Base-by-base conservation (phyloP, 2,329 filamentous ascomycete species). In the Drechslerella stenobrocha region DNA sequence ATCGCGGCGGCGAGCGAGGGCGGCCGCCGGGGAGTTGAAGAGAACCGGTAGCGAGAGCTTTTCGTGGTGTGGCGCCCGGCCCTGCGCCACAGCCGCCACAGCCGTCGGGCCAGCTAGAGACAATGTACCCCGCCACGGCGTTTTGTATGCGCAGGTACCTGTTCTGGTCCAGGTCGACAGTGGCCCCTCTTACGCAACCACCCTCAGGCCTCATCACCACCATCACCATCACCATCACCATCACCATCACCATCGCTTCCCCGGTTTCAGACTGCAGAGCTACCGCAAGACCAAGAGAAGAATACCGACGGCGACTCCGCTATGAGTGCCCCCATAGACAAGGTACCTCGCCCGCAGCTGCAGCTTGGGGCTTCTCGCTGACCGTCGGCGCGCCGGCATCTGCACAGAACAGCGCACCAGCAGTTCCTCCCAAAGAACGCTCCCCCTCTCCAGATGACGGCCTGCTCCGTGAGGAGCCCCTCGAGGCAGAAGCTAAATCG, bases 1-100 rank as follows among this genome's bases (percentile, higher is more conserved):
- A 8, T 84, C 80, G 80, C 83, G 70, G 79, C 78, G 35, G 80
- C 78, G 82, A 59, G 79, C 77, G 58, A 85, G 79, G 1, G 85
- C 84, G n/a, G 82, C 83, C 2, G 80, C 78, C 6, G 80, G 79
- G 7, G 81, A 82, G 60, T 82, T 79, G 58, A 80, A 77, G 32
- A 87, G 79, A n/a, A 81, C 75, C 1, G 63, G 63, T 4, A 78
- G 77, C 26, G 78, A 75, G 34, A 76, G 74, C 71, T 77, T 78
- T 42, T 79, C 80, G 3, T 75, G 75, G n/a, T 32, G 30, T 32
- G 30, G 30, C 30, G 13, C 6, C 11, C 15, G 11, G 4, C 34
- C 15, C 34, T 13, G 34, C 4, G 13, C 11, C 34, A 13, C 34
- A 9, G 34, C 34, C 34, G 15, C 34, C 34, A 32, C n/a, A n/a